Base-by-base conservation (phyloP, 2,329 filamentous ascomycete genomes). In the Verticillium zaregamsianum region DNA sequence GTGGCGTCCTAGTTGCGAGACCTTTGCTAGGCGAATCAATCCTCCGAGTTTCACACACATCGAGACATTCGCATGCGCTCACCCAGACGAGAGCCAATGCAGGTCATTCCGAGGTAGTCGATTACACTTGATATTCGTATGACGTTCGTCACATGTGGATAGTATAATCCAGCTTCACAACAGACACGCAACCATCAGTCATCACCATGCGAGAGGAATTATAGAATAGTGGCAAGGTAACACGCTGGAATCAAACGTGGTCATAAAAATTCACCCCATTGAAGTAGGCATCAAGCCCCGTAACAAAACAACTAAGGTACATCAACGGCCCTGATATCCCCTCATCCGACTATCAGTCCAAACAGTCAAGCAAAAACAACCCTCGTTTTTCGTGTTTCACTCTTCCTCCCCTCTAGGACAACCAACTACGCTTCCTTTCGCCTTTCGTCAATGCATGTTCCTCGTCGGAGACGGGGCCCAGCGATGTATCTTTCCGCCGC, bases 1-100 rank as follows among this genome's bases (percentile, higher is more conserved):
- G 79, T 84, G 35, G 68, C 74, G 31, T 73, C 73, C 58, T 69
- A 60, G 52, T 11, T 31, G 31, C 54, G 45, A 23, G 45, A 20
- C 20, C 45, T 52, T 1, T 25, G 12, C 17, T 20, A 20, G 20
- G 20, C 20, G 37, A 40, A 20, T 20, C 45, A 12, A 52, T 52
- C 23, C 20, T 11, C 1, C 39, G 17, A 45, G 39, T 45, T 25
- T 52, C 20, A 11, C 33, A 9, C 33, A 35, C 33, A 11, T 35
- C 33, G 2, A 14, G 33, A 35, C 8, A 35, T 35, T 35, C 3
- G 2, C 33, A 9, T 35, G 33, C 33, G 14, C 33, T 28, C 28
- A 28, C 28, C 28, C 28, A 28, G 28, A 28, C 28, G 28, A 28
- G 28, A 28, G 6, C 28, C 28, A 28, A 5, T 28, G 28, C 28